These are phyloP conservation scores for Pyrenophora seminiperda DNA, from an alignment of 2,329 filamentous ascomycete genomes.

Conservation along the genomic window DNA sequence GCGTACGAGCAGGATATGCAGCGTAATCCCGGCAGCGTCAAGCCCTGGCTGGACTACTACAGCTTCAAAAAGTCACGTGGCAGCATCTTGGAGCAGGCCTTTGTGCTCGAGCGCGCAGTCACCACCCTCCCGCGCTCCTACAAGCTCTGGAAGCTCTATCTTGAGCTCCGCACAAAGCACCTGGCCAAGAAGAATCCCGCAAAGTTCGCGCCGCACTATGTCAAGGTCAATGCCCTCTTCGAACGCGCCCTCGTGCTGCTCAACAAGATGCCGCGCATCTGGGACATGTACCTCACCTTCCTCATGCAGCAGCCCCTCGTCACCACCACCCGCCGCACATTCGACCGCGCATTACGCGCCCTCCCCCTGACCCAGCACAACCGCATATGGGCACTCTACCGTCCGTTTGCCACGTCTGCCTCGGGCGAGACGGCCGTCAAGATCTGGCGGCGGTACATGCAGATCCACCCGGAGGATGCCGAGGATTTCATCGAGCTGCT, in stretches of 20 bases:
- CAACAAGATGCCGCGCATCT: slow-evolving; percentile 98
- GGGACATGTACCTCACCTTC: slow-evolving; percentile 96
- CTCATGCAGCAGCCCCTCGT: slow-evolving; percentile 90
- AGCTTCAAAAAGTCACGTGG: slow-evolving; percentile 90
- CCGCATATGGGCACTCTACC: slow-evolving; percentile 90
- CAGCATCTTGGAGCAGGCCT: slow-evolving; percentile 81
- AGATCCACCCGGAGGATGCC: slow-evolving; percentile 91
- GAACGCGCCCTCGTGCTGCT: slow-evolving; percentile 89
- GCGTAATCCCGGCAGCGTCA: slow-evolving; percentile 81
- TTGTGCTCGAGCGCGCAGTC: slow-evolving; percentile 88
- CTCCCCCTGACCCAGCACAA: slow-evolving; percentile 94
- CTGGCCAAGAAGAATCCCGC: slow-evolving; percentile 82
- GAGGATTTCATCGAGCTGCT: slow-evolving; percentile 95
- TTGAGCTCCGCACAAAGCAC: slow-evolving; percentile 82
- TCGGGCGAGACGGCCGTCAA: slow-evolving; percentile 88
- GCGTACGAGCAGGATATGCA: slow-evolving; percentile 96
- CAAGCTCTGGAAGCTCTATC: slow-evolving; percentile 98
- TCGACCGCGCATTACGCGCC: slow-evolving; percentile 89
- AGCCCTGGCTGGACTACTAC: slow-evolving; percentile 94
- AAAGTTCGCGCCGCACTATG: slow-evolving; percentile 77
- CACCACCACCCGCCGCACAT: slow-evolving; percentile 82
- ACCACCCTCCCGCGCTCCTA: slow-evolving; percentile 89
- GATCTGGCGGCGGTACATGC: slow-evolving; percentile 95
- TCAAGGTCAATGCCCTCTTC: slow-evolving; percentile 93
- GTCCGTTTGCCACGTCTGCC: slow-evolving; percentile 87